Evolutionary conservation across 2,329 filamentous ascomycete genomes (phyloP), one percentile per base, ranked within the genome.

Genomic region (Colletotrichum graminicola): DNA sequence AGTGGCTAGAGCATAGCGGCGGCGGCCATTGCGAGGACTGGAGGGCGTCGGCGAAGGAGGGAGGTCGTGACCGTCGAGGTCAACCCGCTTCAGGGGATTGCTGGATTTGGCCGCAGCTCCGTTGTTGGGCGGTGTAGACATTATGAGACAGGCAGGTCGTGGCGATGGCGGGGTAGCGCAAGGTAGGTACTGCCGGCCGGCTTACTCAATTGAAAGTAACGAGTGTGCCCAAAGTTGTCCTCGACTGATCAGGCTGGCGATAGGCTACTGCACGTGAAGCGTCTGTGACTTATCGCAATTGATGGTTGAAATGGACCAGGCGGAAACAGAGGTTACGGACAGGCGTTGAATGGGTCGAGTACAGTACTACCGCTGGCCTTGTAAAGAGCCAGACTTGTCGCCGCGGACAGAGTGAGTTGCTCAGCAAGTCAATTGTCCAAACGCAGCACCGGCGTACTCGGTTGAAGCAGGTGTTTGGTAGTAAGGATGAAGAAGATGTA

Each of bases 21-120:
- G 84, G 75, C 92, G 90, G 74, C 94, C 94, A 79, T 91, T 93
- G 79, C 92, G 89, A 32, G 96, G 96, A 79, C 92, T 97, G 21
- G 95, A 98, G 2, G 95, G 94, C 32, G 96, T 94, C 2, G 96
- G 96, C 10, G 96, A 98, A 1, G 95, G 95, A 62, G 95, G 95
- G 62, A 97, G 86, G 77, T 95, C 86, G 82, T 97, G 93, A 52
- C 94, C 94, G 77, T 95, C 92, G 71, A 94, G 85, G 80, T 97
- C 94, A 74, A 95, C 85, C 75, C 90, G 87, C 82, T 86, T 87
- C 67, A 84, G 74, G 39, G 83, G 81, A 76, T 83, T 83, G 75
- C 60, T 72, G 41, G 62, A 56, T 54, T 73, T 73, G 23, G 57
- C 62, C 26, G 60, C 18, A 39, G 61, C 47, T 43, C 60, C 67